A percentile compares a stretch with the other conserved stretches of the same genome.
Conservation (phyloP, 345 rosid genomes). For the Arabidopsis thaliana region TAIR10.1 NC_003075.7:13499501-13500000, state of each 20-base stretch:
- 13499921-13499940: conserved; percentile 85
- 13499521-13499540: conserved; percentile 97
- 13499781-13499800: conserved; percentile 79
- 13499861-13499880: conserved; percentile 72
- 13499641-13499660: conserved; percentile 3
- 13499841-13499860: conserved; percentile 93
- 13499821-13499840: conserved; percentile 76
- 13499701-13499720: conserved; percentile 93
- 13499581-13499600: conserved; percentile 90
- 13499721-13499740: conserved; percentile 81
- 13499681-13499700: conserved; percentile 1
- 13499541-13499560: conserved; percentile 99
- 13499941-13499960: conserved; percentile 91
- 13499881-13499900: conserved; percentile 54
- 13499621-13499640: conserved; percentile 50
- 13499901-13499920: conserved; percentile 74
- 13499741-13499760: conserved; percentile 89
- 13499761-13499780: conserved; percentile 89
- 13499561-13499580: conserved; percentile 93
- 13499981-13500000: conserved; percentile 16
- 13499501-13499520: conserved; percentile 89
- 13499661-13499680: background rate
- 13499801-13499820: conserved; percentile 64
- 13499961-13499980: background rate
- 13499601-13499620: conserved; percentile 99